Conservation (phyloP, 2,329 filamentous ascomycete genomes). For the Zymoseptoria ardabiliae region DNA sequence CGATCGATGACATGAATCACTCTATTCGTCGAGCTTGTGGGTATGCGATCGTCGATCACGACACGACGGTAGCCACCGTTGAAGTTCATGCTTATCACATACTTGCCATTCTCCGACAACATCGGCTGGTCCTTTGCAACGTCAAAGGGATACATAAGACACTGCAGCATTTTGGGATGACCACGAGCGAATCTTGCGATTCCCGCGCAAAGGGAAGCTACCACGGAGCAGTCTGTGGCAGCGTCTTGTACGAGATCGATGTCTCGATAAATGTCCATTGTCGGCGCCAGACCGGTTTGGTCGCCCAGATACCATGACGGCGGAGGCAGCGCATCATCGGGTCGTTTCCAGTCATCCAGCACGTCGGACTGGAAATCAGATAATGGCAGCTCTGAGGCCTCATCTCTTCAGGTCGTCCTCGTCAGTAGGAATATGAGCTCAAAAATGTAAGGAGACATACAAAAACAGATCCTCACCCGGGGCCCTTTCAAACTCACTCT, state of each 20-base stretch:
- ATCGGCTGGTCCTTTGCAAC: constrained; percentile 48
- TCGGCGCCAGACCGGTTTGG: constrained; percentile 32
- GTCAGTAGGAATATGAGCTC: constrained; percentile 8
- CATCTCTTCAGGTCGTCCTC: constrained; percentile 43
- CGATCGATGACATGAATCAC: constrained; percentile 83
- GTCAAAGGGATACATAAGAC: constrained; percentile 71
- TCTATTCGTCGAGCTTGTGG: constrained; percentile 64
- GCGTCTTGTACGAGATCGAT: constrained; percentile 91
- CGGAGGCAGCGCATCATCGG: constrained; percentile 56
- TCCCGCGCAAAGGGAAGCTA: constrained; percentile 84
- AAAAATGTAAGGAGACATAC: constrained; percentile 42
- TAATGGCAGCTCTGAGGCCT: constrained; percentile 61
- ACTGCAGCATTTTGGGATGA: constrained; percentile 63
- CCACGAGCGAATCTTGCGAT: constrained; percentile 63
- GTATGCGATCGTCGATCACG: constrained; percentile 80
- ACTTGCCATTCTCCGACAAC: constrained; percentile 75
- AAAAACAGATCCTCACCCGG: constrained; percentile 51
- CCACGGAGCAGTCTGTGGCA: constrained; percentile 92
- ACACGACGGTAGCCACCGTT: constrained; percentile 89
- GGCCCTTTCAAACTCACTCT: constrained; percentile 53
- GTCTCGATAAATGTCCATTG: constrained; percentile 52
- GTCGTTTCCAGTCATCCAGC: constrained; percentile 79
- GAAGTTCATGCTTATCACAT: constrained; percentile 87
- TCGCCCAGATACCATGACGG: constrained; percentile 32
- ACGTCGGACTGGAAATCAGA: constrained; percentile 66